Base-by-base conservation (phyloP, 768 basidiomycete species). In the Hydnomerulius pinastri region DNA sequence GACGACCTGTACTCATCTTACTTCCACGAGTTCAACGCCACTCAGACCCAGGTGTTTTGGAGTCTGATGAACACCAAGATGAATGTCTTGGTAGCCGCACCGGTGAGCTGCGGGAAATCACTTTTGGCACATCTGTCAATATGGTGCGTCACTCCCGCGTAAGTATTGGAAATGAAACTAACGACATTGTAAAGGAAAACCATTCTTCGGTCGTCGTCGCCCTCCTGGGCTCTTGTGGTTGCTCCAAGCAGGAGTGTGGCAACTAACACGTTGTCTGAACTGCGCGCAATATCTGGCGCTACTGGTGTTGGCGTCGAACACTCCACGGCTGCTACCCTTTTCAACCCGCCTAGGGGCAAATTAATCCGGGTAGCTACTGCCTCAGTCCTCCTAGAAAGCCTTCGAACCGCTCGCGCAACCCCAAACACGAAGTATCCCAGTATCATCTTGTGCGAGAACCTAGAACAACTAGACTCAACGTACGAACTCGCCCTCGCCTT, bases 31-130 rank as follows among this genome's bases (percentile, higher is more conserved):
- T 77, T 98, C 64, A 97, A 93, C 60, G 81, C 85, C 1, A 83
- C 97, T 2, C 97, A 99, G 63, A 91, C 89, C 0, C 96, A 98
- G 55, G 74, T 81, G 6, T 90, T 90, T 66, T 98, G 96, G 92
- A 82, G 83, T 33, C 58, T 90, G 13, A 71, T 85, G 44, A 81
- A 85, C 60, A 87, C 90, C 3, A 72, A 75, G 33, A 65, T 73
- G 28, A 90, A 94, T 62, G 67, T 83, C 3, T 69, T 98, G 25
- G 57, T 97, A 10, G 88, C 86, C 58, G 89, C 86, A 1, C 94
- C 96, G 2, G 78, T 83, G 4, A 83, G 87, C 12, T 81, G 83
- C 50, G 95, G 95, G 0, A 97, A 96, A 65, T 85, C 90, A 2
- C 74, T 80, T 20, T 61, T 96, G 53, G 86, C 79, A 3, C 82